Evolutionary conservation across 2,329 filamentous ascomycete genomes (phyloP), one percentile per base, ranked within the genome.

Genomic region (Monosporascus sp.): DNA sequence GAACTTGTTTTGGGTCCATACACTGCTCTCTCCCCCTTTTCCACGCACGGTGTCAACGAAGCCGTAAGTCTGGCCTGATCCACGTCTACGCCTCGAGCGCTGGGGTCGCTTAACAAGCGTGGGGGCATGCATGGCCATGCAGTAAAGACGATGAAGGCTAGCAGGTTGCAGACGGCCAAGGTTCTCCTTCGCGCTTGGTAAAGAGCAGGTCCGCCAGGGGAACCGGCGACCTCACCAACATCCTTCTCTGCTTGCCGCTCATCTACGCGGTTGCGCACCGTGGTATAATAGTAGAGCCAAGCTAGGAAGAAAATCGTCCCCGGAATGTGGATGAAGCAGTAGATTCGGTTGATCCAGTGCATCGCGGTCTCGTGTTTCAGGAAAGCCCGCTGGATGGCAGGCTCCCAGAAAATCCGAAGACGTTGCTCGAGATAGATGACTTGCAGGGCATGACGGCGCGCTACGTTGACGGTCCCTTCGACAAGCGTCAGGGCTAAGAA

Each of bases 311-410:
- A 76, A 59, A 90, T 89, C 6, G 86, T 89, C 15, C 86, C 87
- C 1, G 87, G 87, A 54, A 90, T 90, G 67, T 90, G 87, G 62
- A 90, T 88, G 70, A 89, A 89, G 6, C 86, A 89, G 70, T 90
- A 90, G 27, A 81, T 77, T 63, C 86, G 79, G 70, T 90, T 90
- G 61, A 85, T 87, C 80, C 80, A 88, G 59, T 76, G 80, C 74
- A 90, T 79, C 43, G 86, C 62, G 27, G 72, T 65, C 2, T 83
- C 78, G 50, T 78, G 77, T 20, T 71, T 67, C 45, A 77, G 67
- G 53, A 76, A 77, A 64, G 71, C 76, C 17, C 64, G 62, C 54
- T 77, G 75, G 25, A 77, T 70, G 20, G 70, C 72, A 3, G 82
- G 70, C 67, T 90, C 87, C 72, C 77, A 75, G 67, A 89, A 89